Base-by-base conservation (phyloP, 768 basidiomycete genomes). In the Pleurotus sapidus region DNA sequence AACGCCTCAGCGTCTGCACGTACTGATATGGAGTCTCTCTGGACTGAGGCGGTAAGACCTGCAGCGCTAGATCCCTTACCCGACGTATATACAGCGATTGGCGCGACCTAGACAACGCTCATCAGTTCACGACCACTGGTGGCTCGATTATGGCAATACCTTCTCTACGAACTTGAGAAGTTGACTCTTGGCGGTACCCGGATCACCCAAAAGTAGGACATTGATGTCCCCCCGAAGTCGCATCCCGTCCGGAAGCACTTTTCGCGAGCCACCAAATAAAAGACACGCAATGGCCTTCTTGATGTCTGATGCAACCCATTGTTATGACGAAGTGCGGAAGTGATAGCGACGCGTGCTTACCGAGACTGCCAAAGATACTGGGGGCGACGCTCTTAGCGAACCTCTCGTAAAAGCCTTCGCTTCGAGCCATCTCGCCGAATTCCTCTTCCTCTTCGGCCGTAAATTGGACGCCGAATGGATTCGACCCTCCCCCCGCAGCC, bases 121-220 rank as follows among this genome's bases (percentile, higher is more conserved):
- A 25, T 55, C 37, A 60, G 46, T 61, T 9, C 38, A 17, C 37
- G 8, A 17, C 57, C 15, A 47, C 18, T 48, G 48, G 51, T 8
- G 38, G 25, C 7, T 14, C 5, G 49, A 46, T 43, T 34, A 34
- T 24, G 42, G 15, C 54, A 64, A 25, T 43, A 89, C 79, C 87
- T 98, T 99, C 70, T 99, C 97, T 11, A 98, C 97, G 63, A 99
- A 99, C 67, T 99, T 99, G 60, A 99, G 84, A 64, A 99, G 76
- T 66, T 99, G 97, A 75, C 89, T 93, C 72, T 99, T 99, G 18
- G 97, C 97, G 12, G 97, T 98, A 74, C 97, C 97, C 6, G 97
- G 97, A 70, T 99, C 97, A 70, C 97, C 97, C 25, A 99, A 83
- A 24, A 98, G 73, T 8, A 99, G 75, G 17, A 99, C 97, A 68